Percentiles rank a stretch among this genome's conserved stretches.
phyloP scores from a whole-genome alignment of 2,329 filamentous ascomycete species.

The Sporothrix globosa region DNA sequence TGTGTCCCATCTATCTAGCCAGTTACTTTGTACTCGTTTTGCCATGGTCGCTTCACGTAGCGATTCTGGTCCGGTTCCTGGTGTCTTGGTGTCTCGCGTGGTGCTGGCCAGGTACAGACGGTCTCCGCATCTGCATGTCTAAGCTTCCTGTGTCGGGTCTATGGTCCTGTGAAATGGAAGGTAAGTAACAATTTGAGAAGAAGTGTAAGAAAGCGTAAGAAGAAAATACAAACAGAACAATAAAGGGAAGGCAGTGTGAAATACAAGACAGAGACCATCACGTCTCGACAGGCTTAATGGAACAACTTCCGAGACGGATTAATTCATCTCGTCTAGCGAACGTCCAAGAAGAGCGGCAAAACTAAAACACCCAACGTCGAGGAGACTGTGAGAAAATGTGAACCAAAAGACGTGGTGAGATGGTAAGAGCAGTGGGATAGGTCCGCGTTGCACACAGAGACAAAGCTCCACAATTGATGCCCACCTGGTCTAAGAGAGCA shows the following conservation, averaged over 20 bases:
- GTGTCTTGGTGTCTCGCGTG: slow-evolving; percentile 26
- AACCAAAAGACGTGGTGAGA: not conserved
- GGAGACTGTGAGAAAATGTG: not conserved
- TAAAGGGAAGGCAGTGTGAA: not conserved
- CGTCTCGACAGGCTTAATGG: slow-evolving; percentile 18
- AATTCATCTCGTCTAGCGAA: no score
- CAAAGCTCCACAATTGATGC: not conserved
- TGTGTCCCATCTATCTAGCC: not conserved
- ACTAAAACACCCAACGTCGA: not conserved
- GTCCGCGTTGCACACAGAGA: not conserved
- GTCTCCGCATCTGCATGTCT: slow-evolving; percentile 27
- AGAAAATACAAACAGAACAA: not conserved
- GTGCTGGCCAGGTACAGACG: slow-evolving; percentile 1
- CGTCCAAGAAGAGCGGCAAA: not conserved
- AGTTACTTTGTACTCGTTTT: slow-evolving; percentile 15
- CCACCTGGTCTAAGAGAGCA: not conserved
- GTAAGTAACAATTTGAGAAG: not conserved
- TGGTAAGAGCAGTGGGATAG: not conserved
- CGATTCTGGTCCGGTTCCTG: slow-evolving; percentile 9
- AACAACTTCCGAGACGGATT: not conserved
- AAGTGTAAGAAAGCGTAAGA: not conserved
- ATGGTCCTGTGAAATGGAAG: slow-evolving; percentile 9
- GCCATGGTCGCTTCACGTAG: slow-evolving; percentile 27
- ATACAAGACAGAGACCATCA: slow-evolving; percentile 1
- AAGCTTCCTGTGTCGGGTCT: not conserved